Evolutionary conservation across 192 early-diverging fungal genomes (phyloP).

Genomic region (Coemansia aciculifera): DNA sequence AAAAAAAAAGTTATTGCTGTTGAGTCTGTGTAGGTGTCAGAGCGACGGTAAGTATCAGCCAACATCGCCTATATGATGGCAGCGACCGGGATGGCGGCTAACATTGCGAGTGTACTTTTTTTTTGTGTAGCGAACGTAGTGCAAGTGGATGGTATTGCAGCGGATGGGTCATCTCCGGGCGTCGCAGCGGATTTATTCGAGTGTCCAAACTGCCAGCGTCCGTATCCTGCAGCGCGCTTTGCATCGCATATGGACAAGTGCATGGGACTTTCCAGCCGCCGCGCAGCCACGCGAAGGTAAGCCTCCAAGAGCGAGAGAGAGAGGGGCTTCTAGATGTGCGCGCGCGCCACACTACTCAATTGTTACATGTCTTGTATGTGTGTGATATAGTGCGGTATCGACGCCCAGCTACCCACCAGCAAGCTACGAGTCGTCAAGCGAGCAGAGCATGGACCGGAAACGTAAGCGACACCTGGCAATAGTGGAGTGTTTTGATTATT

Average conservation of each 20-base stretch:
- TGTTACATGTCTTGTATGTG: neutral
- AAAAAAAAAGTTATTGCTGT: slow-evolving; percentile 1
- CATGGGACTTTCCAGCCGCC: slow-evolving; percentile 68
- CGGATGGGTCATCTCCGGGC: slow-evolving; percentile 16
- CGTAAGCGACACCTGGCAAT: slow-evolving; percentile 24
- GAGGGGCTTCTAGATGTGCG: neutral
- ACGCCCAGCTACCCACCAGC: slow-evolving; percentile 34
- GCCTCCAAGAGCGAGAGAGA: neutral
- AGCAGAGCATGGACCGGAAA: slow-evolving; percentile 38
- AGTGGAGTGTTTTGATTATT: slow-evolving; percentile 8
- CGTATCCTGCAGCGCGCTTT: slow-evolving; percentile 81
- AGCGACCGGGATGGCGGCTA: neutral
- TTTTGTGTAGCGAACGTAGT: slow-evolving; percentile 3
- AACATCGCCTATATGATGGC: neutral
- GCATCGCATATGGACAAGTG: slow-evolving; percentile 93
- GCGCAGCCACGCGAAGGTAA: slow-evolving; percentile 53
- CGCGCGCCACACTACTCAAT: slow-evolving; percentile 6
- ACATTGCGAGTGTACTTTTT: slow-evolving; percentile 16
- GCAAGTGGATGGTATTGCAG: neutral
- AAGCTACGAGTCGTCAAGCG: slow-evolving; percentile 51
- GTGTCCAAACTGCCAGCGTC: slow-evolving; percentile 77
- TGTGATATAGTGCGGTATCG: slow-evolving; percentile 36
- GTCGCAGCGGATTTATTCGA: slow-evolving; percentile 61
- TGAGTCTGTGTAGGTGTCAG: slow-evolving; percentile 54
- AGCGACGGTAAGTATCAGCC: slow-evolving; percentile 34